Conservation (phyloP, 2,329 filamentous ascomycete genomes). For the Arthrobotrys musiformis region DNA sequence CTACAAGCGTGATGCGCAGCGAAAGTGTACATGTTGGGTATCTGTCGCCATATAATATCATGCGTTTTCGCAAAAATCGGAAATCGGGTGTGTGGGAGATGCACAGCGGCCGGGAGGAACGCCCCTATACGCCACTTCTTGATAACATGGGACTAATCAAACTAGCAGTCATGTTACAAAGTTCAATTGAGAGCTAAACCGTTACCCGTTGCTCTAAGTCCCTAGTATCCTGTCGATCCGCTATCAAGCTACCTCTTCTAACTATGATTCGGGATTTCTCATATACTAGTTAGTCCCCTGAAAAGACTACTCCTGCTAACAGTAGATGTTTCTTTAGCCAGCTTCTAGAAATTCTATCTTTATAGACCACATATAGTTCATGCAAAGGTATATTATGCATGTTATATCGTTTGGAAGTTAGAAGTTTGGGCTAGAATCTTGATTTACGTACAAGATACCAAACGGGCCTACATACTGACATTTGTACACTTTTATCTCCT, state of each 20-base stretch:
- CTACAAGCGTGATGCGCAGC: not conserved
- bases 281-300: not conserved
- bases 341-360: not conserved
- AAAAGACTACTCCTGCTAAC: not conserved
- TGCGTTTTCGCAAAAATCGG: not conserved
- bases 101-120: not conserved
- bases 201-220: not conserved
- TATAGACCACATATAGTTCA: not conserved
- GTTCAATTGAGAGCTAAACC: no score
- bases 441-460: not conserved
- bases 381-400: slow-evolving; percentile 5
- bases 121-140: not conserved
- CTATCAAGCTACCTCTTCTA: not conserved
- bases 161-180: not conserved
- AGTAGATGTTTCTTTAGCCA: not conserved
- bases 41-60: not conserved
- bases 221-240: not conserved
- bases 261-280: not conserved
- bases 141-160: not conserved
- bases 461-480: not conserved
- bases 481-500: not conserved
- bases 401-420: not conserved
- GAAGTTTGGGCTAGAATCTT: not conserved
- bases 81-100: not conserved
- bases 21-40: not conserved